A percentile compares a stretch with the other conserved stretches of the same genome.
Evolutionary conservation across 208 protist species (phyloP).

Genomic region (Leishmania guyanensis): DNA sequence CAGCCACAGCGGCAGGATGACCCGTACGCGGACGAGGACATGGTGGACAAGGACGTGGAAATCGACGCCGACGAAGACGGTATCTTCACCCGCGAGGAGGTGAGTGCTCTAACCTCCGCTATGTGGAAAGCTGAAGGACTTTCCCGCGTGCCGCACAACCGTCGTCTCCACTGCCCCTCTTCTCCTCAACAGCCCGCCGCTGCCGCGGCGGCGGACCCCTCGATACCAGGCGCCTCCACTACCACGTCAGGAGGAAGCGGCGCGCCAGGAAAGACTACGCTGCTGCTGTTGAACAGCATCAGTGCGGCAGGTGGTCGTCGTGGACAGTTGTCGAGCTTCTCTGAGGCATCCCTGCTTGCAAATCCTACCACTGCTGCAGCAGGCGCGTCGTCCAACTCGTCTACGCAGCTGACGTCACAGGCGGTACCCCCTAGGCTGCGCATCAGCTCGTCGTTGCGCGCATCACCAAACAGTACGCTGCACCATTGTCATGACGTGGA

Average conservation of each 20-base stretch:
- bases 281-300: not conserved
- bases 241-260: not conserved
- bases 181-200: not conserved
- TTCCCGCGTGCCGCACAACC: conserved; percentile 14
- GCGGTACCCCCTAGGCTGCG: not conserved
- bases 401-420: not conserved
- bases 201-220: not conserved
- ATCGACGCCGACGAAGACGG: not conserved
- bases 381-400: not conserved
- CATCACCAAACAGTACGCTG: not conserved
- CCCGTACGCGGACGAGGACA: conserved; percentile 2
- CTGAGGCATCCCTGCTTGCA: not conserved
- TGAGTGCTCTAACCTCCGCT: conserved; percentile 18
- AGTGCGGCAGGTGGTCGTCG: not conserved
- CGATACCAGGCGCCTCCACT: not conserved
- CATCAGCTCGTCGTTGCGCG: not conserved
- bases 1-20: not conserved
- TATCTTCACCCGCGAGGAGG: conserved; percentile 31
- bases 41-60: not conserved
- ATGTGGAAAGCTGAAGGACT: conserved; percentile 38
- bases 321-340: not conserved
- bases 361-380: not conserved
- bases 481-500: not conserved
- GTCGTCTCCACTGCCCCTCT: not conserved
- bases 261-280: not conserved